A percentile compares a stretch with the other conserved stretches of the same genome.
Evolutionary conservation across 2,329 filamentous ascomycete genomes (phyloP).

Genomic region (Knufia petricola): DNA sequence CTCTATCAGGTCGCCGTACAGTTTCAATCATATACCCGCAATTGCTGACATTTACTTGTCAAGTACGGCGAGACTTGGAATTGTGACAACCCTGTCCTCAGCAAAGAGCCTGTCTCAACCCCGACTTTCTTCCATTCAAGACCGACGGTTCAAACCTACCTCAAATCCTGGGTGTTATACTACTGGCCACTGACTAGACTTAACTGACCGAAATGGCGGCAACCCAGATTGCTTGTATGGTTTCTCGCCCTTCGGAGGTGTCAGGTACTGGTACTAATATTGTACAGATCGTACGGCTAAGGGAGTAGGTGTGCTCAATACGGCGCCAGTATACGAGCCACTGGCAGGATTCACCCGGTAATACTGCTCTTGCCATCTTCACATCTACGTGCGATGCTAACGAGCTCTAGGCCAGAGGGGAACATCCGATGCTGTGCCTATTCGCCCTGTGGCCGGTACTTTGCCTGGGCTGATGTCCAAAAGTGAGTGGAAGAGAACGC

Average conservation of each 20-base stretch:
- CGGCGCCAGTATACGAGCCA: slow-evolving; percentile 75
- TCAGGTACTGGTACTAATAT: not conserved
- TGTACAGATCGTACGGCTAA: slow-evolving; percentile 79
- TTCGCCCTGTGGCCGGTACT: slow-evolving; percentile 90
- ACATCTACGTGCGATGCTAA: slow-evolving; percentile 7
- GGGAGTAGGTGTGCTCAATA: slow-evolving; percentile 87
- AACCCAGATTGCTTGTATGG: slow-evolving; percentile 80
- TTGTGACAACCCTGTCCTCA: slow-evolving; percentile 24
- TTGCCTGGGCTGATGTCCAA: slow-evolving; percentile 86
- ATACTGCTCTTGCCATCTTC: slow-evolving; percentile 10
- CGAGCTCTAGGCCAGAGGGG: slow-evolving; percentile 63
- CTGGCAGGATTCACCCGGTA: slow-evolving; percentile 66
- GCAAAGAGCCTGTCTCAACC: slow-evolving; percentile 5
- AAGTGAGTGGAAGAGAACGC: slow-evolving; percentile 35
- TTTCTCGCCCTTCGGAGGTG: not conserved
- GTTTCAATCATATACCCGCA: slow-evolving; percentile 23
- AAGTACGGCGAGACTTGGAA: slow-evolving; percentile 32
- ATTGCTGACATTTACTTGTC: slow-evolving; percentile 45
- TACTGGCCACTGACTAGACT: slow-evolving; percentile 11
- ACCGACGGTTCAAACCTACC: too few relatives aligned
- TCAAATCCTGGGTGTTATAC: too few relatives aligned
- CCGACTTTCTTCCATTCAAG: not conserved
- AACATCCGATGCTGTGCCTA: slow-evolving; percentile 92
- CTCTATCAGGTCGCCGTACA: slow-evolving; percentile 23
- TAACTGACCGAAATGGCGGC: slow-evolving; percentile 61